phyloP scores from a whole-genome alignment of 352 stramenopile species.

The Blastocystis sp. region DNA sequence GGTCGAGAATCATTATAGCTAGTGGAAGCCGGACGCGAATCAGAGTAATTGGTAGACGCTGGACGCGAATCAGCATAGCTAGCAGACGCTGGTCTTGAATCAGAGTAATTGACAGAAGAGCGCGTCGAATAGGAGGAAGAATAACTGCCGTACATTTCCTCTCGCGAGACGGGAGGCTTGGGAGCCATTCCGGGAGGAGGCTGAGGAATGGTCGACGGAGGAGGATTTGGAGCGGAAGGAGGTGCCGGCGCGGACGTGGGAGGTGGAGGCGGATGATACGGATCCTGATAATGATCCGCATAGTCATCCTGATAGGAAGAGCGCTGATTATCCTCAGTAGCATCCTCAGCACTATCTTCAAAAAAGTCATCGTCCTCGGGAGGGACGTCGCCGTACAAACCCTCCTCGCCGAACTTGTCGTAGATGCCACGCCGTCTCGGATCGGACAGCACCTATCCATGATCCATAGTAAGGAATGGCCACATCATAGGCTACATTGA shows the following conservation, averaged over 20 bases:
- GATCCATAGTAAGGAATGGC: not conserved
- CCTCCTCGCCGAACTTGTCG: constrained; percentile 88
- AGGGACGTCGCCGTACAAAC: constrained; percentile 83
- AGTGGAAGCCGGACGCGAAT: too few species aligned
- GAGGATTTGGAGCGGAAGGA: not conserved
- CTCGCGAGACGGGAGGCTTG: not conserved
- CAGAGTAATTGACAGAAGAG: not conserved
- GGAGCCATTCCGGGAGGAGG: not conserved
- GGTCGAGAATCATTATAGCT: not conserved
- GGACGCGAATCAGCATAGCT: too few species aligned
- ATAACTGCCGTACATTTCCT: not conserved
- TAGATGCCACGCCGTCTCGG: constrained; percentile 84
- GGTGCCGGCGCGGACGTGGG: not conserved
- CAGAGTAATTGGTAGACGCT: too few species aligned
- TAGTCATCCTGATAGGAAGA: not conserved
- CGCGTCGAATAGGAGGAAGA: constrained; percentile 57
- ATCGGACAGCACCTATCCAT: constrained; percentile 77
- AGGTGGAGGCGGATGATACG: constrained; percentile 17
- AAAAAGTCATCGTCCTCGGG: constrained; percentile 37
- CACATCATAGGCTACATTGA: constrained; percentile 87
- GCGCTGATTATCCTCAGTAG: not conserved
- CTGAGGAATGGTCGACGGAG: constrained; percentile 73
- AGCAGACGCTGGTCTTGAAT: not conserved
- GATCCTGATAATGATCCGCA: not conserved
- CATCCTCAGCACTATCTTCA: constrained; percentile 17